Conservation (phyloP, 2,329 filamentous ascomycete species). For the Ceratocystis variospora region DNA sequence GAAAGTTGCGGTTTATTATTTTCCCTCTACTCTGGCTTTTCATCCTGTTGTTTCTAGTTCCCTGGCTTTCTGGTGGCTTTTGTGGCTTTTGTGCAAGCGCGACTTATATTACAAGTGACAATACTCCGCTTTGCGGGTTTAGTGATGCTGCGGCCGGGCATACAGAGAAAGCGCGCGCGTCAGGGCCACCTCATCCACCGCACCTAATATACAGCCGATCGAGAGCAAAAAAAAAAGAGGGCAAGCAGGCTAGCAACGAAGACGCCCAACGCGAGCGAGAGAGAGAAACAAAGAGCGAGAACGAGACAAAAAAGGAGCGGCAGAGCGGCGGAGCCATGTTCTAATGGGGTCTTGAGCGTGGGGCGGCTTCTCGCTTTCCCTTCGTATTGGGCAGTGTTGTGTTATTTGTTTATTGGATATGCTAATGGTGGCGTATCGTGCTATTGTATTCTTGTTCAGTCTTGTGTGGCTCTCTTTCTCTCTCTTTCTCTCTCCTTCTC, state of each 20-base stretch:
- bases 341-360: conserved; percentile 5
- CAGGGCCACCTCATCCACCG: no score
- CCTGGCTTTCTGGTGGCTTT: no score
- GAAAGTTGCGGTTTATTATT: no score
- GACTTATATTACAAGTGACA: not conserved
- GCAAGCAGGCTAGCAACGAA: not conserved
- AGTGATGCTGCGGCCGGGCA: not conserved
- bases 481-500: not conserved
- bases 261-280: not conserved
- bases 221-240: not conserved
- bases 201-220: not conserved
- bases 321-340: conserved; percentile 2
- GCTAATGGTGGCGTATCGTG: conserved; percentile 5
- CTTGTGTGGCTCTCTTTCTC: not conserved
- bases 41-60: not conserved
- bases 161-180: no score
- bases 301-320: not conserved
- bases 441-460: not conserved
- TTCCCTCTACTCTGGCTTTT: not conserved
- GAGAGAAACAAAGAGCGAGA: not conserved
- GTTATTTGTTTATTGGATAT: not conserved
- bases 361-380: not conserved
- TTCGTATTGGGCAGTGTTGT: conserved; percentile 4
- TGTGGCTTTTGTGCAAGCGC: not conserved
- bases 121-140: not conserved